Evolutionary conservation across 495 filamentous ascomycete genomes (phyloP), one percentile per base, ranked within the genome.

Genomic region (Aspergillus mulundensis): DNA sequence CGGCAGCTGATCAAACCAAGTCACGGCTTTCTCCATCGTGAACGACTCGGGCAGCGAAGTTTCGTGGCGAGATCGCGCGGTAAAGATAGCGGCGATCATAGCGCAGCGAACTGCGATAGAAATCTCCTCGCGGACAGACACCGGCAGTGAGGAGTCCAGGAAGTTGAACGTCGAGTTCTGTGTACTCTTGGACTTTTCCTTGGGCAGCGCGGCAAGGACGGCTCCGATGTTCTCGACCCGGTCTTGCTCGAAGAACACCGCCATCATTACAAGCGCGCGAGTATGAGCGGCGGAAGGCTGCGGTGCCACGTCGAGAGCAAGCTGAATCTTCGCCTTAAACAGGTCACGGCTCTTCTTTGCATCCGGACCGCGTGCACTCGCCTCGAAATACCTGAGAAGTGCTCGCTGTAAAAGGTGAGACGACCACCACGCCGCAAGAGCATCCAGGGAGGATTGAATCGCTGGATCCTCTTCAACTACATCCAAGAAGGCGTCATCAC

Each of bases 371-470:
- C 74, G 65, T n/a, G 69, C 67, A 45, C 72, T 76, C 12, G 70
- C 68, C 38, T 85, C 81, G 10, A 90, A 73, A 55, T 79, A 87
- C 19, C 72, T 73, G 23, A 85, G 69, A 20, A 97, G 80, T 7
- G 83, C 84, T 32, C 78, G 78, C 44, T 93, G 87, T 24, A 96
- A 71, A n/a, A 84, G 71, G 48, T 87, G 78, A 59, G 84, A 87
- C 1, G 91, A 95, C 76, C 84, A 93, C 93, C 92, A 96, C 0
- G 92, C 88, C 14, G 92, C 89, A 18, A 96, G 79, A 23, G 89
- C 91, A 67, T 97, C 93, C 55, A 96, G 81, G 7, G 92, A 89
- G 12, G 89, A 92, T 30, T 88, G 84, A 48, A 97, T 91, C 5
- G 91, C 86, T 39, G 83, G 81, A 61, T 97, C 93, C 34, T 93